These are phyloP conservation scores for Begonia peltatifolia DNA, from an alignment of 306 rosid species.

Conservation along the genomic window DNA sequence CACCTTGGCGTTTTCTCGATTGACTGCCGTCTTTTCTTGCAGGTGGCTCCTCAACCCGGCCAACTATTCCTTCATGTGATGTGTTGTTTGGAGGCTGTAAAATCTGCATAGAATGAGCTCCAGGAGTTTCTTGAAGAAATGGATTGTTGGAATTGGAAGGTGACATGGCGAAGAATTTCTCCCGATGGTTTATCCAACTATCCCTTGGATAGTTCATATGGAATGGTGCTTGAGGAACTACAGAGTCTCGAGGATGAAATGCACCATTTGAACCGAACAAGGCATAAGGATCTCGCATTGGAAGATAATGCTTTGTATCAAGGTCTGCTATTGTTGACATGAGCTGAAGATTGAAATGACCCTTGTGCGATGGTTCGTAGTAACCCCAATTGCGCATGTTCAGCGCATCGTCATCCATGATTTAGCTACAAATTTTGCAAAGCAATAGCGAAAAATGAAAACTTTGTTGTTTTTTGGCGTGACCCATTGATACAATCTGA, in stretches of 20 bases:
- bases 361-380: conserved; percentile 81
- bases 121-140: conserved; percentile 65
- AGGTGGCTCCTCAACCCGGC: conserved; percentile 39
- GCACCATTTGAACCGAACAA: conserved; percentile 44
- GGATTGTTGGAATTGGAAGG: conserved; percentile 56
- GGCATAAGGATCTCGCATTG: conserved; percentile 67
- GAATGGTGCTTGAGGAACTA: conserved; percentile 38
- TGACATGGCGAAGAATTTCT: conserved; percentile 59
- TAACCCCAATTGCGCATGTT: conserved; percentile 98
- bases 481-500: conserved; percentile 5
- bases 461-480: conserved; percentile 12
- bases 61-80: conserved; percentile 38
- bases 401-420: conserved; percentile 85
- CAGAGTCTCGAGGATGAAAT: conserved; percentile 56
- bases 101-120: conserved; percentile 50
- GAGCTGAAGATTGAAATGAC: conserved; percentile 87
- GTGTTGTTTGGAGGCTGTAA: conserved; percentile 25
- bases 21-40: conserved; percentile 47
- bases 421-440: conserved; percentile 36
- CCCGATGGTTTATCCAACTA: conserved; percentile 68
- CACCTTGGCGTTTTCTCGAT: conserved; percentile 61
- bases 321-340: conserved; percentile 78
- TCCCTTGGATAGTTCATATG: conserved; percentile 67
- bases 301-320: conserved; percentile 53
- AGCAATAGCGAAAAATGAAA: conserved; percentile 15